These are phyloP conservation scores for Luvunga scandens DNA, from an alignment of 345 rosid genomes.

Conservation along the genomic window DNA sequence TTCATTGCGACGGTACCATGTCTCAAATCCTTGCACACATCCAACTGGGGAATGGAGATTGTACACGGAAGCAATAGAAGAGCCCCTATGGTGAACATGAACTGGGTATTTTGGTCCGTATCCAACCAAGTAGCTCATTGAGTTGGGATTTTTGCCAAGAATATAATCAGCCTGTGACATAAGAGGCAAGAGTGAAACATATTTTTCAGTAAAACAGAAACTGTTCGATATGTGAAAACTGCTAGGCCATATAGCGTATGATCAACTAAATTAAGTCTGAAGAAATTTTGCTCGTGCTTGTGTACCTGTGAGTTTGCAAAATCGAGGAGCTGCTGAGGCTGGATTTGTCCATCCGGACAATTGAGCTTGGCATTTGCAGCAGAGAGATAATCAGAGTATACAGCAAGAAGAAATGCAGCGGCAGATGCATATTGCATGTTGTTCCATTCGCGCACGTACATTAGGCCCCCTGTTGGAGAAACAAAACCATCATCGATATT, in stretches of 20 bases:
- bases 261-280: neutral
- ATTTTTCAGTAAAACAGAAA: no score
- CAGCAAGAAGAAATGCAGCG: slow-evolving; percentile 62
- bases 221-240: no score
- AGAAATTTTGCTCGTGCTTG: neutral
- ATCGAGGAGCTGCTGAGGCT: slow-evolving; percentile 53
- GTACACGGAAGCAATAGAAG: slow-evolving; percentile 52
- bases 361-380: slow-evolving; percentile 55
- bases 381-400: slow-evolving; percentile 64
- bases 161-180: slow-evolving; percentile 62
- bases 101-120: slow-evolving; percentile 62
- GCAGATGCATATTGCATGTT: slow-evolving; percentile 78
- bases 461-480: slow-evolving; percentile 53
- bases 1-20: slow-evolving; percentile 47
- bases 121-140: slow-evolving; percentile 73
- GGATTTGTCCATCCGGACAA: slow-evolving; percentile 59
- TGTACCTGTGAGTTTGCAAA: slow-evolving; percentile 73
- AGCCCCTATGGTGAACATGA: slow-evolving; percentile 74
- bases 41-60: slow-evolving; percentile 32
- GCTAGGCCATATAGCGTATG: neutral
- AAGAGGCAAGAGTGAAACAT: no score
- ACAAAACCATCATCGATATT: neutral
- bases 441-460: slow-evolving; percentile 84
- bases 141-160: slow-evolving; percentile 69
- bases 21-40: slow-evolving; percentile 56